phyloP scores from a whole-genome alignment of 2,329 filamentous ascomycete species.

The Stachybotrys chlorohalonatus region DNA sequence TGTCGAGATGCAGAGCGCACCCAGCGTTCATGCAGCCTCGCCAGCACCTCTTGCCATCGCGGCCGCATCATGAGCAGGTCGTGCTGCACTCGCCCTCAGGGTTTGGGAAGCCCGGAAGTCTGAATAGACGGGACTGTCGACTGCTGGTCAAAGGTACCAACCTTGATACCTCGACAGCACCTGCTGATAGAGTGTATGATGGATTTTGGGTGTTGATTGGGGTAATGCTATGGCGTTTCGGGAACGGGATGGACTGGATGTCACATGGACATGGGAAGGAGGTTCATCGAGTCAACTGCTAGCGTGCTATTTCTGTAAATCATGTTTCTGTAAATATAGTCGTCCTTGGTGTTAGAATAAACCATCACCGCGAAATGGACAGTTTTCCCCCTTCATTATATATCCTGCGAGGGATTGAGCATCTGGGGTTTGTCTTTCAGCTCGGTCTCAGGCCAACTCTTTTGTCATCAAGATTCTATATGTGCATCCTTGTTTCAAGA shows the following conservation, averaged over 20 bases:
- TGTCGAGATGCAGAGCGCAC: conserved; percentile 43
- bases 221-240: background rate
- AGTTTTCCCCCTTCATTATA: no score
- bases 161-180: no score
- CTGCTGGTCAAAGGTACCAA: no score
- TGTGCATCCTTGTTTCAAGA: no score
- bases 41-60: conserved; percentile 39
- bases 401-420: no score
- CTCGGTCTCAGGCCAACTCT: no score
- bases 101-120: background rate
- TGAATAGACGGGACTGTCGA: background rate
- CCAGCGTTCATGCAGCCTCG: conserved; percentile 43
- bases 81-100: background rate
- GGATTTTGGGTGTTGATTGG: no score
- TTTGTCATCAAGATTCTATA: no score
- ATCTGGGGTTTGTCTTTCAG: no score
- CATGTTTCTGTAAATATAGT: background rate
- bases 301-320: background rate
- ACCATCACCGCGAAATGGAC: background rate
- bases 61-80: conserved; percentile 27
- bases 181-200: no score
- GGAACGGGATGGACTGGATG: background rate
- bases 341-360: background rate
- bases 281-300: background rate
- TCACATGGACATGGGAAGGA: background rate